phyloP scores from a whole-genome alignment of 352 stramenopile genomes.

The Pilasporangium apinafurcum region DNA sequence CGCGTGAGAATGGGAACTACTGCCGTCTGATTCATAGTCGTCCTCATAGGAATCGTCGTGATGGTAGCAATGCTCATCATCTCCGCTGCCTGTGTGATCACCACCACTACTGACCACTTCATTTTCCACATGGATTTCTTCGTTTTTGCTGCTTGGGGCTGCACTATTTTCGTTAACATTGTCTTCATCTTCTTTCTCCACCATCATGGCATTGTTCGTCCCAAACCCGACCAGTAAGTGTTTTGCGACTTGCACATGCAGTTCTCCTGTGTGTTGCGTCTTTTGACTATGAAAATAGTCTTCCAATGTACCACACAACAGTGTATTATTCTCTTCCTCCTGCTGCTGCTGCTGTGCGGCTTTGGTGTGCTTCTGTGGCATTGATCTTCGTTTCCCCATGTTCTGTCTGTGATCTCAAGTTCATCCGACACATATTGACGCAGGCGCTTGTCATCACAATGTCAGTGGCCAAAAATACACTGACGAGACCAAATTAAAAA shows the following conservation, averaged over 20 bases:
- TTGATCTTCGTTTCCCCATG: no score
- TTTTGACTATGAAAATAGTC: constrained; percentile 36
- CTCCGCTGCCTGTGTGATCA: neutral
- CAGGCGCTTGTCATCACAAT: no score
- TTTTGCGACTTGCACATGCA: constrained; percentile 31
- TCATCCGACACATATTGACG: no score
- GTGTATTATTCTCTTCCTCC: constrained; percentile 14
- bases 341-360: constrained; percentile 10
- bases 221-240: constrained; percentile 46
- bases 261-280: constrained; percentile 6
- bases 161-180: neutral
- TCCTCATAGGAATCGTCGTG: constrained; percentile 25
- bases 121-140: constrained; percentile 1
- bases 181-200: constrained; percentile 18
- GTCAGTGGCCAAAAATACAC: no score
- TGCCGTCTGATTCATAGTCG: constrained; percentile 32
- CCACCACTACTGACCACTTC: neutral
- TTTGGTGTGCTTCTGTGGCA: constrained; percentile 19
- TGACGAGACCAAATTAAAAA: no score
- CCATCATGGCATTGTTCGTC: constrained; percentile 45
- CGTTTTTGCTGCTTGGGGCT: neutral
- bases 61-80: neutral
- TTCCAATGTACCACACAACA: constrained; percentile 21
- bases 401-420: no score
- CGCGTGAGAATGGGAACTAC: constrained; percentile 10